These are phyloP conservation scores for Arthrobotrys conoides DNA, from an alignment of 2,329 filamentous ascomycete species.

Conservation along the genomic window DNA sequence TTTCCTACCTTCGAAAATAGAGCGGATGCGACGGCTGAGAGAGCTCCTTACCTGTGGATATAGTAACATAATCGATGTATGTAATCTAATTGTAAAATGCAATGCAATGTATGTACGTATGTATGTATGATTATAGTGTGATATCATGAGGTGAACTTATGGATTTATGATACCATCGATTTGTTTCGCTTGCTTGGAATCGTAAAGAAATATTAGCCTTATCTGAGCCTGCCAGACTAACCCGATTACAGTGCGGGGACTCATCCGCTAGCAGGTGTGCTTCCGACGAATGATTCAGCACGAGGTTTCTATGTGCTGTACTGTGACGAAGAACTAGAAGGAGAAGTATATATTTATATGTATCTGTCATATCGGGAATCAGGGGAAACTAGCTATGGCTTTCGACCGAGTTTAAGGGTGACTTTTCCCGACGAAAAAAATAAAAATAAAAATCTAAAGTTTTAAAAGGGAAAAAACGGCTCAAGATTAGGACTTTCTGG, in stretches of 20 bases:
- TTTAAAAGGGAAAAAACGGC: conserved; percentile 1
- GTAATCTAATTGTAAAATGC: conserved; percentile 17
- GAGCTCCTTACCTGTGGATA: not conserved
- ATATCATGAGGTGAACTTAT: conserved; percentile 32
- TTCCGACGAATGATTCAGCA: conserved; percentile 18
- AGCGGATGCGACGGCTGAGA: conserved; percentile 9
- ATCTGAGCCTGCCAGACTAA: conserved; percentile 22
- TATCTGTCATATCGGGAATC: not conserved
- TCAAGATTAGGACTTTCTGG: conserved; percentile 14
- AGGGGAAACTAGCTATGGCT: not conserved
- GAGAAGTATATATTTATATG: not conserved
- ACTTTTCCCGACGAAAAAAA: conserved; percentile 1
- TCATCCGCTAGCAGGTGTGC: conserved; percentile 13
- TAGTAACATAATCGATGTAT: conserved; percentile 11
- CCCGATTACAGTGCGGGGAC: conserved; percentile 46
- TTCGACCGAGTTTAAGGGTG: too few species aligned
- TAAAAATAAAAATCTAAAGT: too few species aligned
- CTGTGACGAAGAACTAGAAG: too few species aligned
- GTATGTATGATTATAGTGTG: conserved; percentile 41
- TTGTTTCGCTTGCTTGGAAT: conserved; percentile 18
- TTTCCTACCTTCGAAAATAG: too few species aligned
- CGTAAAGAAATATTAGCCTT: conserved; percentile 19
- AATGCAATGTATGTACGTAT: too few species aligned
- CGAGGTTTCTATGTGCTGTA: too few species aligned
- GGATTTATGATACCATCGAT: conserved; percentile 42